Evolutionary conservation across 2,329 filamentous ascomycete genomes (phyloP).

Genomic region (Penicillium sp.): DNA sequence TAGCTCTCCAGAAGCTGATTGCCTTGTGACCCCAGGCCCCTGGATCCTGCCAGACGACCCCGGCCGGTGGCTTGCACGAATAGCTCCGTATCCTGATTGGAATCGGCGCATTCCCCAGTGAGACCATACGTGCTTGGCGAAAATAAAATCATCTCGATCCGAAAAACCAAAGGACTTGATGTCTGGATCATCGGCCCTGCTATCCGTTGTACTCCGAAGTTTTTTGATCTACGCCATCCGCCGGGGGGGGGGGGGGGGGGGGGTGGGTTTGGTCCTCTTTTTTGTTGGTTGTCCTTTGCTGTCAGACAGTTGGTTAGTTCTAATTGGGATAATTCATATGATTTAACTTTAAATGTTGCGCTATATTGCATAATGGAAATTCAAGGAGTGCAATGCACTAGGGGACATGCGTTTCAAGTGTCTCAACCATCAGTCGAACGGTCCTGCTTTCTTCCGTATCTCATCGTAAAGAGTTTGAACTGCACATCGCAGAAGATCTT

Average conservation of each 20-base stretch:
- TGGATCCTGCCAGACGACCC: slow-evolving; percentile 7
- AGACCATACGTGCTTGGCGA: slow-evolving; percentile 8
- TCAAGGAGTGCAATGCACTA: not conserved
- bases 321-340: not conserved
- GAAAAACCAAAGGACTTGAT: slow-evolving; percentile 11
- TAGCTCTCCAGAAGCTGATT: slow-evolving; percentile 15
- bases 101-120: slow-evolving; percentile 22
- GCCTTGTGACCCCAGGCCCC: slow-evolving; percentile 18
- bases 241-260: no score
- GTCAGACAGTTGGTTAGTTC: not conserved
- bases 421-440: not conserved
- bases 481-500: not conserved
- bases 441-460: not conserved
- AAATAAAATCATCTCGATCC: not conserved
- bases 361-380: not conserved
- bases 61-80: slow-evolving; percentile 17
- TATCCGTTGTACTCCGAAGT: slow-evolving; percentile 1
- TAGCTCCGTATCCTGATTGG: slow-evolving; percentile 24
- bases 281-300: not conserved
- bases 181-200: slow-evolving; percentile 18
- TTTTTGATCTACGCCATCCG: not conserved
- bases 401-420: not conserved
- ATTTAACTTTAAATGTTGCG: not conserved
- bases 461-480: not conserved
- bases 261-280: no score